These are phyloP conservation scores for Saccharomyces pastorianus DNA, from an alignment of 1,139 yeast genomes.

Conservation along the genomic window DNA sequence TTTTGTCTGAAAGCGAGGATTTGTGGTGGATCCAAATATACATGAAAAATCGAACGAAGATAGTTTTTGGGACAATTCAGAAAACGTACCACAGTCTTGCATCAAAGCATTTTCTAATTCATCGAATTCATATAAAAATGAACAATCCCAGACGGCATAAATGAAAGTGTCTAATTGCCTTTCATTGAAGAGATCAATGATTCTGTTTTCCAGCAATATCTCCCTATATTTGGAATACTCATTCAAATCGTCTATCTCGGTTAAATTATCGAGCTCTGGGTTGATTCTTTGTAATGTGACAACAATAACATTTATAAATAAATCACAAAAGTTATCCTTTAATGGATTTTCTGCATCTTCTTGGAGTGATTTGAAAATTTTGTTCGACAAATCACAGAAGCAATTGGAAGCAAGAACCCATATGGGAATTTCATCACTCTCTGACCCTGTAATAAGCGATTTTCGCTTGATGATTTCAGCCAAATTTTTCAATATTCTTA, in stretches of 20 bases:
- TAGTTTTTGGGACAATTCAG: slow-evolving; percentile 28
- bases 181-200: slow-evolving; percentile 24
- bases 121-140: slow-evolving; percentile 45
- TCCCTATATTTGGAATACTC: slow-evolving; percentile 41
- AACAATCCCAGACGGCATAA: slow-evolving; percentile 39
- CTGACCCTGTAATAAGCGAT: slow-evolving; percentile 34
- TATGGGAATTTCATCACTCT: slow-evolving; percentile 22
- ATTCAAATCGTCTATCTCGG: slow-evolving; percentile 43
- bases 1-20: slow-evolving; percentile 34
- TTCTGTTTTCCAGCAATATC: slow-evolving; percentile 37
- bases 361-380: slow-evolving; percentile 34
- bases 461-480: slow-evolving; percentile 37
- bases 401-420: slow-evolving; percentile 31
- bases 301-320: slow-evolving; percentile 18
- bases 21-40: slow-evolving; percentile 44
- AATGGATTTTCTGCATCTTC: slow-evolving; percentile 7
- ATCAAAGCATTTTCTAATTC: slow-evolving; percentile 37
- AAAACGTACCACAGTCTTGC: slow-evolving; percentile 25
- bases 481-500: slow-evolving; percentile 34
- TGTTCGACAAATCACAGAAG: slow-evolving; percentile 38
- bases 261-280: slow-evolving; percentile 26
- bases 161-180: slow-evolving; percentile 39
- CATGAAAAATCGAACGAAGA: slow-evolving; percentile 32
- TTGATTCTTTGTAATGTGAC: slow-evolving; percentile 17
- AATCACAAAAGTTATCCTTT: slow-evolving; percentile 14